These are phyloP conservation scores for Fusarium pseudonygamai DNA, from an alignment of 2,329 filamentous ascomycete species.

Conservation along the genomic window DNA sequence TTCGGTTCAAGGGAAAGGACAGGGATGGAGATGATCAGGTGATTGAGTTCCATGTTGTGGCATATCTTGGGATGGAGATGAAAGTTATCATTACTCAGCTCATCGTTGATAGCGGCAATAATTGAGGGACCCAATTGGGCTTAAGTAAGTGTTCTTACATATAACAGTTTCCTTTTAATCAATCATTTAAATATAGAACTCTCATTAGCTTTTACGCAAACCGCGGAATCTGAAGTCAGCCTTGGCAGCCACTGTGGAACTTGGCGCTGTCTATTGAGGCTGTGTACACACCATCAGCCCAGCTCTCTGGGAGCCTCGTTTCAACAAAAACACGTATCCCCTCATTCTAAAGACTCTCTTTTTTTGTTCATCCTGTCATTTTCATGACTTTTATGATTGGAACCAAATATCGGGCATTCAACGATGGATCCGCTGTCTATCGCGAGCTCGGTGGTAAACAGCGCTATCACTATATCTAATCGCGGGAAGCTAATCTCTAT, in stretches of 20 bases:
- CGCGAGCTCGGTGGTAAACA: not conserved
- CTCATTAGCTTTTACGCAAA: too few species aligned
- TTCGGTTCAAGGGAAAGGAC: not conserved
- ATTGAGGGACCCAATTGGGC: accelerated
- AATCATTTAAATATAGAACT: not conserved
- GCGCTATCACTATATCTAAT: too few species aligned
- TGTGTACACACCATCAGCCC: not conserved
- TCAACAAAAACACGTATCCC: not conserved
- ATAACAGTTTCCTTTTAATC: accelerated
- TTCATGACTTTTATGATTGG: accelerated
- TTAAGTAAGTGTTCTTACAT: accelerated
- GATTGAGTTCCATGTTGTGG: too few species aligned
- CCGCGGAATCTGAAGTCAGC: not conserved
- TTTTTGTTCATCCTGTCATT: not conserved
- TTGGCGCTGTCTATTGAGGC: not conserved
- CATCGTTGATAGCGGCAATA: accelerated
- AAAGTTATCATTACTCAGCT: not conserved
- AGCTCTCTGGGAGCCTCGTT: not conserved
- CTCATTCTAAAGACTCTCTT: not conserved
- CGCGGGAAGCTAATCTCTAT: too few species aligned
- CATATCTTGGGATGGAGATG: not conserved
- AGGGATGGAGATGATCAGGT: accelerated
- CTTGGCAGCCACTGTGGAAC: not conserved
- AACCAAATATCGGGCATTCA: too few species aligned
- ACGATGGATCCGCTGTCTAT: conserved; percentile 6